Percentiles rank a stretch among this genome's conserved stretches.
phyloP scores from a whole-genome alignment of 306 rosid genomes.

The Pterocarpus macrocarpus region DNA sequence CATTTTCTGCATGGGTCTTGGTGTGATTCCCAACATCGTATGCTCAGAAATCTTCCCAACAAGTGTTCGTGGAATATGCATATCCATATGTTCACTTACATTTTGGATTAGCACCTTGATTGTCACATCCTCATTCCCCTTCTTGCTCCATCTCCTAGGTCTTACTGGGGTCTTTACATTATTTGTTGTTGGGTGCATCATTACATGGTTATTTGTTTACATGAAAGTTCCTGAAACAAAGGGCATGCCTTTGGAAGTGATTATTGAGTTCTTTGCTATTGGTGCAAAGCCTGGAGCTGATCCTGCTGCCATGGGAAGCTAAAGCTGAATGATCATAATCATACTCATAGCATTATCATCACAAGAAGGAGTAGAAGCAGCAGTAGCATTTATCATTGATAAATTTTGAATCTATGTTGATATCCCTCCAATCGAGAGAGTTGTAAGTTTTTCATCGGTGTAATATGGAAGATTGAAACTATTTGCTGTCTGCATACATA shows the following conservation, averaged over 20 bases:
- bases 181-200: conserved; percentile 59
- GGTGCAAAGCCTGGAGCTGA: conserved; percentile 53
- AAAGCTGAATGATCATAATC: conserved; percentile 1
- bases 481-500: neutral
- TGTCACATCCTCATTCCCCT: conserved; percentile 65
- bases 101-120: conserved; percentile 65
- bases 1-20: conserved; percentile 69
- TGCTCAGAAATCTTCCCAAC: conserved; percentile 81
- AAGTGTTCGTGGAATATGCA: conserved; percentile 70
- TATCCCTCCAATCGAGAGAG: neutral
- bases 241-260: conserved; percentile 85
- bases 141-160: conserved; percentile 61
- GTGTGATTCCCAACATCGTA: conserved; percentile 70
- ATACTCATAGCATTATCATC: neutral
- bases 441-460: neutral
- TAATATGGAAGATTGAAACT: conserved; percentile 22
- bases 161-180: conserved; percentile 63
- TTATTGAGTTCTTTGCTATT: conserved; percentile 68
- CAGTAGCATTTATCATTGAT: conserved; percentile 1
- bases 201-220: conserved; percentile 70
- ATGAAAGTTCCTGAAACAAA: conserved; percentile 79
- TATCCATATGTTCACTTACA: conserved; percentile 65
- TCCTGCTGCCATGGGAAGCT: neutral
- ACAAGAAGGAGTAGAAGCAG: neutral
- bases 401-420: neutral